Percentiles rank a stretch among this genome's conserved stretches.
Evolutionary conservation across 1,139 yeast species (phyloP).

Genomic region (Pneumocystis canis): DNA sequence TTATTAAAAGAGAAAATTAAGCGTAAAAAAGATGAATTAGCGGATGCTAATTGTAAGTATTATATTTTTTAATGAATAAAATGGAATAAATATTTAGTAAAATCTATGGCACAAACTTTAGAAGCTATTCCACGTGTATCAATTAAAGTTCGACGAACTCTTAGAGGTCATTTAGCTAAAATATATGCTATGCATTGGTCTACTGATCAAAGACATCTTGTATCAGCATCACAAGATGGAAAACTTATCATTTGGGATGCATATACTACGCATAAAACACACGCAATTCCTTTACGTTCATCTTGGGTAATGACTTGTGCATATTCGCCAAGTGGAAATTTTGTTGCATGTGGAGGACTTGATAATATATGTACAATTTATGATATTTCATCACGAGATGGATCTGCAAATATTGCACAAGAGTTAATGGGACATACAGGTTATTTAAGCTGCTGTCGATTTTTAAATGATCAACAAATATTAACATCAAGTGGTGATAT

Average conservation of each 20-base stretch:
- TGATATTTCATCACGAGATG: slow-evolving; percentile 25
- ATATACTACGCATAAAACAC: slow-evolving; percentile 52
- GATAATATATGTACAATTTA: slow-evolving; percentile 68
- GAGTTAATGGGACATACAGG: slow-evolving; percentile 52
- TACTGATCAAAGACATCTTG: slow-evolving; percentile 39
- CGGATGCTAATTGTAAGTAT: slow-evolving; percentile 15
- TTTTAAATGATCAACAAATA: slow-evolving; percentile 40
- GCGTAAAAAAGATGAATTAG: slow-evolving; percentile 15
- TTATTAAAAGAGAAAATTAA: slow-evolving; percentile 15
- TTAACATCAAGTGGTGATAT: slow-evolving; percentile 73
- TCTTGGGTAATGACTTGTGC: slow-evolving; percentile 73
- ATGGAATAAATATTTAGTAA: slow-evolving; percentile 8
- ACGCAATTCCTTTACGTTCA: slow-evolving; percentile 42
- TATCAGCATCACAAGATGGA: slow-evolving; percentile 81
- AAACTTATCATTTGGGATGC: slow-evolving; percentile 76
- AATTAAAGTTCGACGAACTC: slow-evolving; percentile 16
- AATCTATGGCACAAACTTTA: slow-evolving; percentile 10
- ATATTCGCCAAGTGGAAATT: slow-evolving; percentile 46
- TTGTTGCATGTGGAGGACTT: slow-evolving; percentile 70
- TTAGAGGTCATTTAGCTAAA: slow-evolving; percentile 62
- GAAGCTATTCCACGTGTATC: slow-evolving; percentile 13
- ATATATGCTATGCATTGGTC: slow-evolving; percentile 59
- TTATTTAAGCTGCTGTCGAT: slow-evolving; percentile 63
- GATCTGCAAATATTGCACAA: slow-evolving; percentile 14
- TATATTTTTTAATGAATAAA: not conserved